Conservation (phyloP, 129 eudicot genomes). For the Oenanthe sinensis region DNA sequence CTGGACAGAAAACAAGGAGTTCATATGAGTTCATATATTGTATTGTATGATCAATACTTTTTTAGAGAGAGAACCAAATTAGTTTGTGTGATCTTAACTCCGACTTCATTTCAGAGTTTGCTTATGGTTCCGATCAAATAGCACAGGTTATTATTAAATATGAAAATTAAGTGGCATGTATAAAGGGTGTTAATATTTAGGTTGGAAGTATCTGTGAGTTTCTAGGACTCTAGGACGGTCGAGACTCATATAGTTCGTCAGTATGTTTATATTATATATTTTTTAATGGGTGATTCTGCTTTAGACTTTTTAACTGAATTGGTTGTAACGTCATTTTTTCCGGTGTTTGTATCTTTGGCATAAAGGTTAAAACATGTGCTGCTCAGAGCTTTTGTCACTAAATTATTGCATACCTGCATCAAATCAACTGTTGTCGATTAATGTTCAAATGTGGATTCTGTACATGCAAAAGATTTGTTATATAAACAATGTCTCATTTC, state of each 20-base stretch:
- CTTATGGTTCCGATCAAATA: background rate
- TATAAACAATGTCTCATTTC: background rate
- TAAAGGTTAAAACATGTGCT: background rate
- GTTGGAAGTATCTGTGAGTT: background rate
- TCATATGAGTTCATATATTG: background rate
- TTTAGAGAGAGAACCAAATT: background rate
- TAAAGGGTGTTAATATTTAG: background rate
- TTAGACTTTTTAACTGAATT: background rate
- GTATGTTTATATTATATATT: background rate
- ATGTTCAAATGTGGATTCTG: background rate
- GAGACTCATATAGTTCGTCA: background rate
- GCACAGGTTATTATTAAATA: background rate
- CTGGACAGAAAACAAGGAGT: background rate
- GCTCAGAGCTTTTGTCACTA: background rate
- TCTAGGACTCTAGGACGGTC: background rate
- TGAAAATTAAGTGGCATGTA: background rate
- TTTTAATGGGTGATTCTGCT: background rate
- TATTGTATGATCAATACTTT: background rate
- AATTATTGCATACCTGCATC: background rate
- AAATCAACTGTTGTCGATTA: background rate
- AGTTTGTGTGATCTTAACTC: background rate
- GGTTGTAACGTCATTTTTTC: background rate
- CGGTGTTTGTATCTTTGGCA: background rate
- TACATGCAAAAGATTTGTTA: background rate
- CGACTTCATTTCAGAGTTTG: background rate